Base-by-base conservation (phyloP, 2,329 filamentous ascomycete species). In the Curvularia sp. region DNA sequence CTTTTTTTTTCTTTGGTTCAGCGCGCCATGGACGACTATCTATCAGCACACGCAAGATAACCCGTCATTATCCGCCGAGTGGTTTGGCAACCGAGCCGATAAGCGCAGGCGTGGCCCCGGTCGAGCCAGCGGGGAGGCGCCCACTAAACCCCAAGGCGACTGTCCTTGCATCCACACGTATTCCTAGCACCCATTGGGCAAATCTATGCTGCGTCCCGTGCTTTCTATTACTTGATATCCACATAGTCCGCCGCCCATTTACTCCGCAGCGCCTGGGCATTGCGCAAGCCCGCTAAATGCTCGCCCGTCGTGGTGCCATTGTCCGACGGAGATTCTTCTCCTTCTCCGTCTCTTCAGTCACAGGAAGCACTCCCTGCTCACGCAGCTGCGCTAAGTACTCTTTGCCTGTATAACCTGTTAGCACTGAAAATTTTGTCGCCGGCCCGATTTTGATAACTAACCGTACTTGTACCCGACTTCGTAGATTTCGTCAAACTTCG, bases 401-500 rank as follows among this genome's bases (percentile, higher is more conserved):
- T 75, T 90, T 89, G 4, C 93, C 59, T 62, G 49, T 49, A 24
- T 44, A 20, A 7, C 18, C 2, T 31, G 28, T 58, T 54, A 56
- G 53, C 22, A 43, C 15, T 38, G 35, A 38, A 38, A 44, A 42
- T 38, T 55, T 48, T 41, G 22, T 20, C 4, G 6, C 42, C 38
- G 42, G 51, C 12, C 35, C 51, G 47, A 53, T 22, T 52, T 48
- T 42, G 30, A 9, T 47, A 33, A 50, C 59, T n/a, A 55, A 56
- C 61, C 95, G 72, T 89, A 99, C 54, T 86, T 84, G 78, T 97
- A 96, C 1, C 95, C 96, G 10, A 97, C 85, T 66, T 90, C 84
- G 72, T 96, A 97, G 53, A 99, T 94, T 82, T 99, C 96, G 71
- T 98, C 94, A 77, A 99, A 99, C 77, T 96, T 97, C 61, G 88